Evolutionary conservation across 805 yeast species (phyloP).

Genomic region (Starmerella tilneyi): DNA sequence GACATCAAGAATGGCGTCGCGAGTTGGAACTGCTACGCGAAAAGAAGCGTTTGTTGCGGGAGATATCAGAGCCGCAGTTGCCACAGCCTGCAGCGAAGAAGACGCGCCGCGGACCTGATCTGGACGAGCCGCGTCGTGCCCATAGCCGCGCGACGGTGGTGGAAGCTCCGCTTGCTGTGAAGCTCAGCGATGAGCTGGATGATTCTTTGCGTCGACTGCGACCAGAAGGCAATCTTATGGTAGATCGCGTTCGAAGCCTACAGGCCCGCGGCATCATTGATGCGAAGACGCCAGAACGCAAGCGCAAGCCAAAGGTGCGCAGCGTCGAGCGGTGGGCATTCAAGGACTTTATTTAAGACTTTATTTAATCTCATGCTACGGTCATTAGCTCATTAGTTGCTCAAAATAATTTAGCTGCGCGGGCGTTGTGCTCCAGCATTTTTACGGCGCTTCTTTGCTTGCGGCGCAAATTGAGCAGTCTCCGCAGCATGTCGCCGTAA

Average conservation of each 20-base stretch:
- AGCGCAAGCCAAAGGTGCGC: conserved; percentile 58
- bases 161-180: conserved; percentile 52
- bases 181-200: conserved; percentile 77
- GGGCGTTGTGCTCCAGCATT: neutral
- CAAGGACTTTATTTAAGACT: conserved; percentile 50
- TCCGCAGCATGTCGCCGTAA: no score
- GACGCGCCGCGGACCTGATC: conserved; percentile 21
- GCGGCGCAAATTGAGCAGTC: no score
- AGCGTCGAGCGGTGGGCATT: conserved; percentile 87
- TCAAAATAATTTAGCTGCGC: no score
- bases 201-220: conserved; percentile 73
- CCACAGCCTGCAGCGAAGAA: conserved; percentile 9
- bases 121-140: conserved; percentile 24
- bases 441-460: no score
- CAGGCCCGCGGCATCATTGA: conserved; percentile 84
- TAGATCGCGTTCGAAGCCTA: conserved; percentile 68
- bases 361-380: neutral
- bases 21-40: conserved; percentile 38
- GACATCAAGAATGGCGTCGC: conserved; percentile 49
- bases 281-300: conserved; percentile 53
- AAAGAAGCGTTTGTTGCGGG: conserved; percentile 15
- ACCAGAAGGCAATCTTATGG: conserved; percentile 81
- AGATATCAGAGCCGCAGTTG: conserved; percentile 5
- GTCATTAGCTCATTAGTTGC: neutral
- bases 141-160: conserved; percentile 41